Evolutionary conservation across 352 stramenopile genomes (phyloP).

Genomic region (Phytophthora tubulina): DNA sequence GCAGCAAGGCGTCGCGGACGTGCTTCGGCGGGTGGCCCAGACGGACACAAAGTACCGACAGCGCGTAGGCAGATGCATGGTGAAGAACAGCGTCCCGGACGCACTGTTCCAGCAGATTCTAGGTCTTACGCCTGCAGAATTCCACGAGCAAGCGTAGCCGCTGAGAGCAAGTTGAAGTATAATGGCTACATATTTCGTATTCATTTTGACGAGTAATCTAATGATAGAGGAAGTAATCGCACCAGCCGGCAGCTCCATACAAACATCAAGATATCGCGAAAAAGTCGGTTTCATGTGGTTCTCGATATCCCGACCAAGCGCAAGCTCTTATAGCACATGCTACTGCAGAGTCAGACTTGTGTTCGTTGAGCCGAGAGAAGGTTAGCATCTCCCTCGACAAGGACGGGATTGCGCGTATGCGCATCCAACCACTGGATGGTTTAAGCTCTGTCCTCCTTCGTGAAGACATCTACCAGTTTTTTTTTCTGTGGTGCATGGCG

Average conservation of each 20-base stretch:
- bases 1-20: slow-evolving; percentile 29
- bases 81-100: slow-evolving; percentile 27
- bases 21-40: slow-evolving; percentile 36
- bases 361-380: slow-evolving; percentile 95
- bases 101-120: slow-evolving; percentile 29
- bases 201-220: slow-evolving; percentile 41
- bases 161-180: slow-evolving; percentile 10
- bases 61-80: slow-evolving; percentile 34
- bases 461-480: slow-evolving; percentile 81
- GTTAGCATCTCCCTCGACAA: slow-evolving; percentile 96
- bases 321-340: slow-evolving; percentile 26
- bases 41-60: slow-evolving; percentile 17
- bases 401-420: slow-evolving; percentile 89
- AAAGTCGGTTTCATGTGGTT: background rate
- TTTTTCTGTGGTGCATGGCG: slow-evolving; percentile 43
- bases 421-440: slow-evolving; percentile 86
- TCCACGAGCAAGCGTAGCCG: slow-evolving; percentile 20
- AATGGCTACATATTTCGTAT: slow-evolving; percentile 10
- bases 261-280: slow-evolving; percentile 25
- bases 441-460: slow-evolving; percentile 82
- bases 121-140: slow-evolving; percentile 24
- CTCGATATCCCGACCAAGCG: slow-evolving; percentile 47
- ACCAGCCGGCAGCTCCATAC: slow-evolving; percentile 13
- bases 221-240: slow-evolving; percentile 33
- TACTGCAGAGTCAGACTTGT: slow-evolving; percentile 30